These are phyloP conservation scores for carrot (Daucus carota) DNA, from an alignment of 129 eudicot genomes.

Conservation along the genomic window DH1_v3.0 NC_030381.2:18980501-18981000, in stretches of 20 bases:
- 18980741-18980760: background rate
- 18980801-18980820: background rate
- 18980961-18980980: too few relatives aligned
- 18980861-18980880: too few relatives aligned
- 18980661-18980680: background rate
- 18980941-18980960: too few relatives aligned
- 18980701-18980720: background rate
- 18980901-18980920: too few relatives aligned
- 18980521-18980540: background rate
- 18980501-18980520: background rate
- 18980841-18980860: too few relatives aligned
- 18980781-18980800: background rate
- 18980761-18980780: background rate
- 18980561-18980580: background rate
- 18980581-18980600: background rate
- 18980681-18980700: background rate
- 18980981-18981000: too few relatives aligned
- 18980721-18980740: background rate
- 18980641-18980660: background rate
- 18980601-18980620: background rate
- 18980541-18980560: background rate
- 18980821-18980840: background rate
- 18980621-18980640: background rate
- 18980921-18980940: too few relatives aligned
- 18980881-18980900: too few relatives aligned